Base-by-base conservation (phyloP, 352 stramenopile species). In the Phytopythium ostracodes region DNA sequence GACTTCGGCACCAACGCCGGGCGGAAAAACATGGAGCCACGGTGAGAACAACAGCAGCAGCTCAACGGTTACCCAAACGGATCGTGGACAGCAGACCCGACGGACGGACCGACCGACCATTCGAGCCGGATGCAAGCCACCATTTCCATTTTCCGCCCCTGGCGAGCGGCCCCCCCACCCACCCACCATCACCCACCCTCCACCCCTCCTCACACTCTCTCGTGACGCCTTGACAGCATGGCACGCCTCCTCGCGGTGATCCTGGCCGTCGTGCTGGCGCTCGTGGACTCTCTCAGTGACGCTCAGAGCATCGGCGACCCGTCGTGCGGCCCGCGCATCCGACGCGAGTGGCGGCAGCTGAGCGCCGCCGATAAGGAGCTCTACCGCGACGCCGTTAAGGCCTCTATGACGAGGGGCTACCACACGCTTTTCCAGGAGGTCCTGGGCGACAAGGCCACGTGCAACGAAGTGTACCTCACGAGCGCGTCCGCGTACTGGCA, bases 401-500 rank as follows among this genome's bases (percentile, higher is more conserved):
- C 62, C 6, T 68, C 84, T 24, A 92, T 92, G 75, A 47, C 56
- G 0, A 71, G 51, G 1, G 79, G 81, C 1, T 77, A 77, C 51
- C 80, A 90, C 53, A 66, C 73, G 1, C 56, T 88, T 1, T 92
- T 92, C 58, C 62, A 68, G 40, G 79, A 88, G 62, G 66, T 90
- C 2, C 72, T 84, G 38, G 71, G 71, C 25, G 77, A 89, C n/a
- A 51, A 50, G 2, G 44, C 52, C 7, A 84, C 73, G 0, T 68
- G 59, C 31, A 75, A 60, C 35, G 79, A 91, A 50, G 68, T 67
- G 4, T 68, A 85, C 53, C 64, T 71, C 44, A 82, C 73, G 0
- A 86, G 78, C 40, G 77, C 68, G 12, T 79, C 89, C 61, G 60
- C 88, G 57, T 89, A 76, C 47, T 93, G 84, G 84, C 72, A 93